A percentile compares a stretch with the other conserved stretches of the same genome.
These are phyloP conservation scores for Mariannaea elegans DNA, from an alignment of 2,329 filamentous ascomycete genomes.

Conservation along the genomic window DNA sequence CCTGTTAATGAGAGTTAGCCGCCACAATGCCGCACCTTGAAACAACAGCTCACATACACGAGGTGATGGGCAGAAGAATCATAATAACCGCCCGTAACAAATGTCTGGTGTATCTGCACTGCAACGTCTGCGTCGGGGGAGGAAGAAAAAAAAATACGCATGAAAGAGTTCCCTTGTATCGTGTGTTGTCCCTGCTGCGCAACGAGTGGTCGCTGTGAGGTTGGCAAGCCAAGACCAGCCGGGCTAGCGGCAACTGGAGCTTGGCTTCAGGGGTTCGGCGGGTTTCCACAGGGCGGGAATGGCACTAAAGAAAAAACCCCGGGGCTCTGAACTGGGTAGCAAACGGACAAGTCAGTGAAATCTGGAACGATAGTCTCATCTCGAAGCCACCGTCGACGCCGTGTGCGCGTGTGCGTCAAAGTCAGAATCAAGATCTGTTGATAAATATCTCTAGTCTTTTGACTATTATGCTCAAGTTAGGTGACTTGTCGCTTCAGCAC, in stretches of 20 bases:
- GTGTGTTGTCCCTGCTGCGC: constrained; percentile 19
- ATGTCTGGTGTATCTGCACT: background rate
- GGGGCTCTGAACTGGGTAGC: too few species aligned
- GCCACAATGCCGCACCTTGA: too few species aligned
- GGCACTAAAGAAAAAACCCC: too few species aligned
- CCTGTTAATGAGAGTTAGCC: too few species aligned
- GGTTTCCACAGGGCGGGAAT: too few species aligned
- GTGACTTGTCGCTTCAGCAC: too few species aligned
- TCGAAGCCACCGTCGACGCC: background rate
- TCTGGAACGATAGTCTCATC: background rate
- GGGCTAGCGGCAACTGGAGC: background rate
- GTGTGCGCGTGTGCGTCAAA: too few species aligned
- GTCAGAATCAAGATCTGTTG: too few species aligned
- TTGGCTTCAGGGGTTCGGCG: background rate
- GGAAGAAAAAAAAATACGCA: background rate
- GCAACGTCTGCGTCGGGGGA: background rate
- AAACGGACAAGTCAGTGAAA: background rate
- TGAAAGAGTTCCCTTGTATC: background rate
- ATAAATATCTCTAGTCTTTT: too few species aligned
- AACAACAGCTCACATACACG: background rate
- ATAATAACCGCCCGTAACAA: background rate
- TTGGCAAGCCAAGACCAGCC: too few species aligned
- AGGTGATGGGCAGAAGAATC: too few species aligned
- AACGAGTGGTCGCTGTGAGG: constrained; percentile 7
- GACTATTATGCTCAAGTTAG: too few species aligned